Evolutionary conservation across 306 rosid species (phyloP), one percentile per base, ranked within the genome.

Genomic region (Rosa chinensis): DNA sequence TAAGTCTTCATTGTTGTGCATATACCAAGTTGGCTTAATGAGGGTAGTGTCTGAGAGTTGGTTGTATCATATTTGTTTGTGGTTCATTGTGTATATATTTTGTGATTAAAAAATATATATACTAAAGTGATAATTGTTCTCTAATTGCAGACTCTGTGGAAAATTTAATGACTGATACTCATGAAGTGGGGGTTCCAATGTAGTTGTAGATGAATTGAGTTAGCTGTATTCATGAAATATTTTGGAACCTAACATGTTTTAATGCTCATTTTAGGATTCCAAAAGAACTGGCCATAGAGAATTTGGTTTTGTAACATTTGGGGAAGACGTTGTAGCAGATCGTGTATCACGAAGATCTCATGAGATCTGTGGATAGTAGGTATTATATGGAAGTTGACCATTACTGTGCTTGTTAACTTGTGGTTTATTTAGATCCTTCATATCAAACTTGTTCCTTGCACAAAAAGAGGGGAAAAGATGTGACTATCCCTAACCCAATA

Each of bases 231-330:
- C 74, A 55, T 59, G 62, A 58, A 72, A 72, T 39, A 2, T 44
- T 68, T 75, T 4, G 75, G 70, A 79, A 66, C 43, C 64, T 84
- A 77, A 59, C 28, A 39, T 62, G 16, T 47, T 32, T 10, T 9
- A 13, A 44, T 73, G 73, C 59, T 61, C 77, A 62, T 77, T 79
- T 59, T 77, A 94, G 98, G 97, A 94, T 82, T 91, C 97, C 39
- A 90, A 90, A 86, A 92, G 94, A 88, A 66, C 94, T 35, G 94
- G 98, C 45, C 98, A 94, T 84, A 87, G 97, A 87, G 97, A 97
- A 74, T 94, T 92, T 87, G 98, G 97, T 68, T 94, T 94, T 85
- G 97, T 94, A 72, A 92, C 98, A 64, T 94, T 94, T 72, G 97
- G 97, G 75, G 97, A 94, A 73, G 96, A 92, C 47, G 97, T 94